These are phyloP conservation scores for Saussurea involucrata DNA, from an alignment of 129 eudicot species.

Conservation along the genomic window DNA sequence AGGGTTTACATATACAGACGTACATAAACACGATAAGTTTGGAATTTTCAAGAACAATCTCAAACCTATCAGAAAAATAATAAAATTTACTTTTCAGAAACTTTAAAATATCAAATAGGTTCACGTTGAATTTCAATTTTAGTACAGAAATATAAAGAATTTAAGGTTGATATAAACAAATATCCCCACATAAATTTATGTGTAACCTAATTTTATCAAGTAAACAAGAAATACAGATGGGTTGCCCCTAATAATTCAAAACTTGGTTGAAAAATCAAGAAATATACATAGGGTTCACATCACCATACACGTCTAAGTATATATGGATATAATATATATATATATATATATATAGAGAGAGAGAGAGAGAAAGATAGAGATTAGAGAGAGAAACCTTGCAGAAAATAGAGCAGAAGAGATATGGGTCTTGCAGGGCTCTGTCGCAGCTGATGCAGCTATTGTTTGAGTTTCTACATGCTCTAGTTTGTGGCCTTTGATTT, in stretches of 20 bases:
- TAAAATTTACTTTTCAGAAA: background rate
- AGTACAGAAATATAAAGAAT: slow-evolving; percentile 6
- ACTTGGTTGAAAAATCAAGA: background rate
- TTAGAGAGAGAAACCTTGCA: slow-evolving; percentile 61
- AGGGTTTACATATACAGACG: background rate
- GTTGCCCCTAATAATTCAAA: background rate
- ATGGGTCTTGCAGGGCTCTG: slow-evolving; percentile 60
- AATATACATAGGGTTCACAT: background rate
- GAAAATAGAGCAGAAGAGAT: slow-evolving; percentile 66
- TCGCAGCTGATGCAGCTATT: slow-evolving; percentile 57
- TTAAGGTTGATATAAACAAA: background rate
- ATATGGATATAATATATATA: background rate
- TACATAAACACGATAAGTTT: background rate
- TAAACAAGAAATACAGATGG: background rate
- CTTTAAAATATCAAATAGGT: background rate
- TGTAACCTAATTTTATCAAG: background rate
- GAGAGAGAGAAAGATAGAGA: background rate
- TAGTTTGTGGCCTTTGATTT: slow-evolving; percentile 54
- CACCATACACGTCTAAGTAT: background rate
- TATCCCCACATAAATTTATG: background rate
- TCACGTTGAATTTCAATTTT: background rate
- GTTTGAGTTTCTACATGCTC: slow-evolving; percentile 38
- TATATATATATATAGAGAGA: background rate
- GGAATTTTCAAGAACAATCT: background rate
- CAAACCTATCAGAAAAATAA: background rate